Evolutionary conservation across 257 asterid species (phyloP).

Genomic region (Solanum neorickii): DNA sequence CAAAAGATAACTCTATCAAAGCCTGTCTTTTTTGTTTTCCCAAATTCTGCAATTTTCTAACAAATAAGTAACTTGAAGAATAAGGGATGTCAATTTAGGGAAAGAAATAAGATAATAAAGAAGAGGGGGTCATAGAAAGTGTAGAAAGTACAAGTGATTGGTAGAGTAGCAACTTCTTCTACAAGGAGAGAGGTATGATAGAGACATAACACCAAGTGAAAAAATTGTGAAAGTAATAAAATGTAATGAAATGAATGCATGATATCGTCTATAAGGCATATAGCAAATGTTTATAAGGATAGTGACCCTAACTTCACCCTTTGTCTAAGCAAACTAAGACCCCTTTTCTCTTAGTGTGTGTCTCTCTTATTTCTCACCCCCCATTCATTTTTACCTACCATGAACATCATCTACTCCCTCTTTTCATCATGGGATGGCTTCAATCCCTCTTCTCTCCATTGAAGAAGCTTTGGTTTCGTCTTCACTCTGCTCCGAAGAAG

Average conservation of each 20-base stretch:
- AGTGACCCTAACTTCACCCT: slow-evolving; percentile 71
- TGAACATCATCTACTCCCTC: slow-evolving; percentile 26
- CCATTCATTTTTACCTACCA: slow-evolving; percentile 21
- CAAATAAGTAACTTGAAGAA: slow-evolving; percentile 5
- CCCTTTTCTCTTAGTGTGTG: slow-evolving; percentile 15
- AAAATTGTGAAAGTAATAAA: slow-evolving; percentile 13
- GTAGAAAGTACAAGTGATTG: slow-evolving; percentile 20
- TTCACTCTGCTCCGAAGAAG: slow-evolving; percentile 60
- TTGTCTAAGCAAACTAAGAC: slow-evolving; percentile 69
- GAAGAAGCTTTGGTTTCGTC: slow-evolving; percentile 81
- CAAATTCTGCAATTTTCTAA: neutral
- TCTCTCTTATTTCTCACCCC: slow-evolving; percentile 20
- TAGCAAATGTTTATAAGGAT: slow-evolving; percentile 12
- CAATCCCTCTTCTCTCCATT: slow-evolving; percentile 88
- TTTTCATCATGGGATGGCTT: slow-evolving; percentile 76
- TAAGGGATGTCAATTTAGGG: slow-evolving; percentile 12
- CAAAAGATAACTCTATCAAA: neutral
- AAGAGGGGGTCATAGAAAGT: slow-evolving; percentile 8
- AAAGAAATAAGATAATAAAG: neutral
- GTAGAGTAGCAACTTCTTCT: slow-evolving; percentile 36
- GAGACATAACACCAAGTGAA: slow-evolving; percentile 48
- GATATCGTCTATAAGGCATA: slow-evolving; percentile 41
- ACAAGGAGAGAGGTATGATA: slow-evolving; percentile 38
- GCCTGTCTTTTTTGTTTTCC: neutral
- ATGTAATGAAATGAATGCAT: slow-evolving; percentile 5